These are phyloP conservation scores for Erysimum cheiri DNA, from an alignment of 441 rosid species.

Conservation along the genomic window DNA sequence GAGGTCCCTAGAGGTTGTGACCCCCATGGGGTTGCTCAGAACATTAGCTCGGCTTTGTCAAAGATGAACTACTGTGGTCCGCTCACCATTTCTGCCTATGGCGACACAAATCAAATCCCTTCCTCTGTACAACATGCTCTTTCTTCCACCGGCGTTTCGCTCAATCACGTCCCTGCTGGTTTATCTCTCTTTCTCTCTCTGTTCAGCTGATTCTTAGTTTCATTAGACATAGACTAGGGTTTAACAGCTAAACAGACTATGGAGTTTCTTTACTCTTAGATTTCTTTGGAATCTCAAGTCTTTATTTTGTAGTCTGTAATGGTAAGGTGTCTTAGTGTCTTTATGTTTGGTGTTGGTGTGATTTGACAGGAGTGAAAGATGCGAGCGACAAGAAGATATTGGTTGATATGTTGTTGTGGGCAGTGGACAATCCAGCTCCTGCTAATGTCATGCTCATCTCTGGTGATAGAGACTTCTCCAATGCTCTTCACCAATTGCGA, in stretches of 20 bases:
- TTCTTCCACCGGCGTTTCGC: constrained; percentile 73
- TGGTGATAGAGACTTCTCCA: constrained; percentile 80
- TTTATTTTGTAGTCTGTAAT: neutral
- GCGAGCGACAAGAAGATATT: constrained; percentile 88
- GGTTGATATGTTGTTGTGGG: constrained; percentile 90
- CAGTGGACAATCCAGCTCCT: constrained; percentile 84
- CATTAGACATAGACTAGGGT: too few relatives aligned
- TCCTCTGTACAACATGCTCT: constrained; percentile 69
- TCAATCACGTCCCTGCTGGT: constrained; percentile 91
- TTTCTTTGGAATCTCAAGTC: neutral
- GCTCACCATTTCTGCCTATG: constrained; percentile 76
- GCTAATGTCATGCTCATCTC: constrained; percentile 79
- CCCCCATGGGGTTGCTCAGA: constrained; percentile 65
- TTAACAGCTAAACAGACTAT: too few relatives aligned
- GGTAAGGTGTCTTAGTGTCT: neutral
- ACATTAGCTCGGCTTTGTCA: constrained; percentile 65
- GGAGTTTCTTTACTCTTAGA: too few relatives aligned
- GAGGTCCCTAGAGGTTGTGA: constrained; percentile 68
- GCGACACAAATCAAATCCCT: constrained; percentile 67
- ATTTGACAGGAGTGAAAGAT: constrained; percentile 65
- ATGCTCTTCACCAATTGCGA: constrained; percentile 80
- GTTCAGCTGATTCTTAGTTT: neutral
- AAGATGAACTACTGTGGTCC: constrained; percentile 67
- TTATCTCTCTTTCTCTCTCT: neutral
- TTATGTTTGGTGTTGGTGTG: neutral